A percentile compares a stretch with the other conserved stretches of the same genome.
These are phyloP conservation scores for Mycena metata DNA, from an alignment of 768 basidiomycete species.

Conservation along the genomic window DNA sequence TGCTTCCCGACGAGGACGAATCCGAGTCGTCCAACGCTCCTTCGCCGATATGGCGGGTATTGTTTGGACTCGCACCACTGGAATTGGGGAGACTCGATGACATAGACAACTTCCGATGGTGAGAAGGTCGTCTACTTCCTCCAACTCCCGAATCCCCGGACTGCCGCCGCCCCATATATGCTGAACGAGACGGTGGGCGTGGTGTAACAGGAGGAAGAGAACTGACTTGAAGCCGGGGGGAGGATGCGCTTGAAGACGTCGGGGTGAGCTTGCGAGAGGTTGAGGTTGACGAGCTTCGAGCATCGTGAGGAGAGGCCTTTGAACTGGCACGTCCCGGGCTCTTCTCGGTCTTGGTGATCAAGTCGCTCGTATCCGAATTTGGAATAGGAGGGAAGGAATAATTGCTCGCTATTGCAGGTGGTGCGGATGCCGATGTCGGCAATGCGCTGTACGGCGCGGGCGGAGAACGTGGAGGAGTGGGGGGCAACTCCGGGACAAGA, in stretches of 20 bases:
- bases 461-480: conserved; percentile 44
- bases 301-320: conserved; percentile 37
- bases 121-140: conserved; percentile 49
- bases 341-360: conserved; percentile 39
- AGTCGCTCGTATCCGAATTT: conserved; percentile 21
- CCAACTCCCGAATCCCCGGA: conserved; percentile 49
- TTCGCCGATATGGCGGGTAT: conserved; percentile 74
- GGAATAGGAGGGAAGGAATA: conserved; percentile 43
- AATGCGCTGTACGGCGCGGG: conserved; percentile 44
- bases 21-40: conserved; percentile 86
- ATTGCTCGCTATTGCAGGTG: conserved; percentile 52
- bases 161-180: conserved; percentile 56
- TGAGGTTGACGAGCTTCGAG: conserved; percentile 53
- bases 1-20: conserved; percentile 69
- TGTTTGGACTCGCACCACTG: conserved; percentile 55
- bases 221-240: conserved; percentile 60
- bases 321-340: conserved; percentile 44
- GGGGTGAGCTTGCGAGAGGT: conserved; percentile 67
- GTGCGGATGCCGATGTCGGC: conserved; percentile 57
- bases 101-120: conserved; percentile 57
- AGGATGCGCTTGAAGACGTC: conserved; percentile 69
- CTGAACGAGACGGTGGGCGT: conserved; percentile 44
- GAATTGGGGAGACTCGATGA: conserved; percentile 49
- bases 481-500: conserved; percentile 55
- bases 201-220: conserved; percentile 63